Evolutionary conservation across 495 filamentous ascomycete species (phyloP).

Genomic region (Delitschia confertaspora): DNA sequence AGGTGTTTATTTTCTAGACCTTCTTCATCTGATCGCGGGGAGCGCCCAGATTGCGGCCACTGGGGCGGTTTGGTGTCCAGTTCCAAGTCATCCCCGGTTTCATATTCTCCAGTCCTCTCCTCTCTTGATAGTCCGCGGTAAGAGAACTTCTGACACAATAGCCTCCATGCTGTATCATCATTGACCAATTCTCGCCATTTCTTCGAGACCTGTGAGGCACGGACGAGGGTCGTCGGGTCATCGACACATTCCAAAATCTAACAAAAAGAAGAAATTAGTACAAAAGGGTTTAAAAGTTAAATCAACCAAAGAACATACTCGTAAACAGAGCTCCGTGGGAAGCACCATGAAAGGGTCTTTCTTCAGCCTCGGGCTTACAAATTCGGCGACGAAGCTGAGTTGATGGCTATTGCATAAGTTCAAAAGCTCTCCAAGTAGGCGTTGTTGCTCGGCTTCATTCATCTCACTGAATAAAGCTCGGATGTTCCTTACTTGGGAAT

Average conservation of each 20-base stretch:
- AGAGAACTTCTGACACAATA: constrained; percentile 85
- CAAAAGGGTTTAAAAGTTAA: background rate
- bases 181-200: constrained; percentile 88
- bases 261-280: no score
- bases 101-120: constrained; percentile 14
- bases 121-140: constrained; percentile 54
- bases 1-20: constrained; percentile 3
- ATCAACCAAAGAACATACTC: constrained; percentile 58
- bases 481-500: constrained; percentile 46
- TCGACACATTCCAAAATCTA: constrained; percentile 47
- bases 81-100: constrained; percentile 9
- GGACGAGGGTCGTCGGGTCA: constrained; percentile 81
- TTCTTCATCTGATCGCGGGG: constrained; percentile 15
- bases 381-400: constrained; percentile 87
- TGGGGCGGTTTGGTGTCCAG: constrained; percentile 5
- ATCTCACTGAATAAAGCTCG: constrained; percentile 48
- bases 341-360: constrained; percentile 89
- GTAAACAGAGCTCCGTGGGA: constrained; percentile 83
- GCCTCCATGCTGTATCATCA: constrained; percentile 97
- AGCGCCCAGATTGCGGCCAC: constrained; percentile 7
- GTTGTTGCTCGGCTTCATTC: constrained; percentile 47
- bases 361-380: constrained; percentile 83
- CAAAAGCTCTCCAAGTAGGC: constrained; percentile 70
- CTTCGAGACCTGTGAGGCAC: constrained; percentile 85
- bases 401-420: constrained; percentile 90